A percentile compares a stretch with the other conserved stretches of the same genome.
Evolutionary conservation across 2,329 filamentous ascomycete species (phyloP).

Genomic region (Botrytis byssoidea): DNA sequence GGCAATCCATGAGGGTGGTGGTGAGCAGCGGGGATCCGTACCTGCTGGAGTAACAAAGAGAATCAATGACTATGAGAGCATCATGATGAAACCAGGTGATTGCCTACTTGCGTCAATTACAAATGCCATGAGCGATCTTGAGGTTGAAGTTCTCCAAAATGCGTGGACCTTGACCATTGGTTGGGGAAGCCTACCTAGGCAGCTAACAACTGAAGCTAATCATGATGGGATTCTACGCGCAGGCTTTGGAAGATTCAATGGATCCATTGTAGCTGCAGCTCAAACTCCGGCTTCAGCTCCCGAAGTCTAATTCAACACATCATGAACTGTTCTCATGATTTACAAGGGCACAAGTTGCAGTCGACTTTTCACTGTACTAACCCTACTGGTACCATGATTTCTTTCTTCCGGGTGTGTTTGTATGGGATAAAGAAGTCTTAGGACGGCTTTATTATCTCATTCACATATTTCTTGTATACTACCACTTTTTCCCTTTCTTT

Average conservation of each 20-base stretch:
- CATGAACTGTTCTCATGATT: background rate
- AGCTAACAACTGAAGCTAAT: conserved; percentile 23
- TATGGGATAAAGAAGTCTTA: conserved; percentile 1
- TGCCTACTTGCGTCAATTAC: conserved; percentile 30
- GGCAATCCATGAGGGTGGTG: conserved; percentile 23
- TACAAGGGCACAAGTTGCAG: background rate
- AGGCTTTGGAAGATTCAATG: conserved; percentile 36
- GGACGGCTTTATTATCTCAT: background rate
- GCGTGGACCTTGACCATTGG: conserved; percentile 33
- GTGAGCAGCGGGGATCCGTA: conserved; percentile 11
- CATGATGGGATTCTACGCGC: conserved; percentile 32
- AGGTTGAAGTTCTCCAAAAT: conserved; percentile 32
- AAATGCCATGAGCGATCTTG: conserved; percentile 32
- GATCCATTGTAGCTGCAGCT: conserved; percentile 30
- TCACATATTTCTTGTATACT: background rate
- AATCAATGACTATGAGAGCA: conserved; percentile 30
- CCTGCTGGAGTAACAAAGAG: conserved; percentile 29
- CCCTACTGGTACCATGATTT: background rate
- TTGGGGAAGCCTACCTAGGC: conserved; percentile 24
- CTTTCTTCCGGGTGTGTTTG: background rate
- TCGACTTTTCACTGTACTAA: background rate
- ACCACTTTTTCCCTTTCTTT: background rate
- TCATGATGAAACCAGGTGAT: conserved; percentile 38
- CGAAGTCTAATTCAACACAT: background rate
- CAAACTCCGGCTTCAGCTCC: background rate